A percentile compares a stretch with the other conserved stretches of the same genome.
phyloP scores from a whole-genome alignment of 768 basidiomycete genomes.

The Lactarius tabidus region DNA sequence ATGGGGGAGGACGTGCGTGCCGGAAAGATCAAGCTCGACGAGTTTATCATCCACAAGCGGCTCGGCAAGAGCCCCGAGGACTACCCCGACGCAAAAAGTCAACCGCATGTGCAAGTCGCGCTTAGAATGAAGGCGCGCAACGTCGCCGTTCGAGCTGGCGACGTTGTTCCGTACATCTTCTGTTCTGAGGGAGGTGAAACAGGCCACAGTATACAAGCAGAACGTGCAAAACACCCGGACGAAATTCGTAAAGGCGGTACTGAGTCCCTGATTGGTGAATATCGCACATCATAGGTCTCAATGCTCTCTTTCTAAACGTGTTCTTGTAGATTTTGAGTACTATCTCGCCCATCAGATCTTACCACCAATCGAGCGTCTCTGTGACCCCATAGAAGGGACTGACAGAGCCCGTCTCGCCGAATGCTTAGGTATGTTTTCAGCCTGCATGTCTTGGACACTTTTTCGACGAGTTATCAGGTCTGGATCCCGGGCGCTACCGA shows the following conservation, averaged over 20 bases:
- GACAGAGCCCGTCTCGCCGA: constrained; percentile 90
- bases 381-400: constrained; percentile 95
- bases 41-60: constrained; percentile 96
- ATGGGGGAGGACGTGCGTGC: constrained; percentile 75
- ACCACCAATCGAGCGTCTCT: constrained; percentile 91
- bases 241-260: constrained; percentile 70
- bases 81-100: constrained; percentile 91
- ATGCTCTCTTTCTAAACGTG: constrained; percentile 6
- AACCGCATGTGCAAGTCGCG: constrained; percentile 97
- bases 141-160: constrained; percentile 74
- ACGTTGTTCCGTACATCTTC: constrained; percentile 96
- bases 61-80: constrained; percentile 96
- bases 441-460: neutral
- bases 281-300: neutral
- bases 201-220: constrained; percentile 76
- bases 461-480: constrained; percentile 37
- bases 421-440: constrained; percentile 67
- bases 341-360: constrained; percentile 90
- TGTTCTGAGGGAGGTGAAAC: constrained; percentile 74
- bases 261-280: constrained; percentile 69
- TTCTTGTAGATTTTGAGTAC: constrained; percentile 72
- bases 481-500: constrained; percentile 57
- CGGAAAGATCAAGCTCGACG: constrained; percentile 79
- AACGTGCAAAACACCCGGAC: constrained; percentile 90
- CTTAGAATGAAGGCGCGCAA: constrained; percentile 84